phyloP scores from a whole-genome alignment of 2,329 filamentous ascomycete genomes.

The Ophiocordyceps unilateralis region DNA sequence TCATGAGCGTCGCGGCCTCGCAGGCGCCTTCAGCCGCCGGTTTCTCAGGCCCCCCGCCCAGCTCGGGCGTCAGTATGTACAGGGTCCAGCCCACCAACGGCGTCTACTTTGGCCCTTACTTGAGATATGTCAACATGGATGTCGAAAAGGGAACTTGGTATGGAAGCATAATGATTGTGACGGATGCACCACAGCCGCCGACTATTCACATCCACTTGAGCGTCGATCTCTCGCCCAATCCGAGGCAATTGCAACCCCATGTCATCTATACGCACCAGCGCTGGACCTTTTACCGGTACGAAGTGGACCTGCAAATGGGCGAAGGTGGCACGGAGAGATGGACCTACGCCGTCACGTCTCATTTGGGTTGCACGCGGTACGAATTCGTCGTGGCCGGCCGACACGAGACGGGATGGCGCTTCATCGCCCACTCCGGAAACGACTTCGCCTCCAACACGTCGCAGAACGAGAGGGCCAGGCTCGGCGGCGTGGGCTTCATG shows the following conservation, averaged over 20 bases:
- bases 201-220: constrained; percentile 93
- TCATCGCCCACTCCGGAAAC: constrained; percentile 89
- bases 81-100: constrained; percentile 86
- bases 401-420: constrained; percentile 83
- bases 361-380: constrained; percentile 92
- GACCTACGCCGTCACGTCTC: constrained; percentile 96
- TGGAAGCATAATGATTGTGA: constrained; percentile 84
- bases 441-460: constrained; percentile 84
- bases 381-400: constrained; percentile 90
- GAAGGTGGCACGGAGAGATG: constrained; percentile 68
- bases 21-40: constrained; percentile 62
- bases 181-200: constrained; percentile 77
- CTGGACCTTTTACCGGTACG: constrained; percentile 94
- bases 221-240: constrained; percentile 80
- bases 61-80: constrained; percentile 83
- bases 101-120: constrained; percentile 93
- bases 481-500: constrained; percentile 88
- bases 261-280: constrained; percentile 78
- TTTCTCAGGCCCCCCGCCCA: constrained; percentile 76
- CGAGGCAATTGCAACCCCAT: constrained; percentile 65
- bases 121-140: constrained; percentile 96
- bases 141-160: constrained; percentile 80
- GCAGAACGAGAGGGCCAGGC: constrained; percentile 65
- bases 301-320: constrained; percentile 77
- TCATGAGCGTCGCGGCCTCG: constrained; percentile 62